Base-by-base conservation (phyloP, 768 basidiomycete species). In the Russula sp. region DNA sequence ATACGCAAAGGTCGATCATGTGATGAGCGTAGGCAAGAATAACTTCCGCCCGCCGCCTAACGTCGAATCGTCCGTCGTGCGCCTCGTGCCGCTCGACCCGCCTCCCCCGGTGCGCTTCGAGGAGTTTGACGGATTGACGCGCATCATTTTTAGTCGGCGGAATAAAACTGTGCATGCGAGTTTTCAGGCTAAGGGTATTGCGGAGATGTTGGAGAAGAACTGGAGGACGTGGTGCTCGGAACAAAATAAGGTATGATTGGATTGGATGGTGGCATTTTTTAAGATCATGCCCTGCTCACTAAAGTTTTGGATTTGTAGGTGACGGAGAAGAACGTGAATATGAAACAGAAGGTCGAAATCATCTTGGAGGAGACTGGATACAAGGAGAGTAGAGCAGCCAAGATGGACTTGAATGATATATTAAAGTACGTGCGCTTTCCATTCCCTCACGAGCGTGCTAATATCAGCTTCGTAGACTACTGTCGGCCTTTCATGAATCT, bases 11-110 rank as follows among this genome's bases (percentile, higher is more conserved):
- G 94, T 98, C 28, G 94, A 98, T 75, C 87, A 97, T 69, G 83
- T 98, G 64, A 94, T 98, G 85, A 90, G 95, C 71, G 96, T 99
- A 50, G 88, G 88, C n/a, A 89, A 91, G 72, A 96, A 95, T 73
- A 95, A 96, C 76, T 99, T 99, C 79, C 81, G 96, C 30, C 97
- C 97, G 0, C 89, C 97, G 22, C 97, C 97, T 0, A 83, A 90
- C 74, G 97, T 99, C 46, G 97, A 98, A 75, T 90, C 88, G 30
- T 88, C 86, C 24, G 97, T 99, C 66, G 86, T 99, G 42, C 85
- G 97, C 58, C 80, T 99, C 63, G 90, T 87, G 6, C 97, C 96
- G 2, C 80, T 89, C 54, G 94, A 98, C 72, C 97, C 97, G 5
- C 97, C 97, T 0, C 97, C 97, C 1, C 94, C 94, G 0, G 84